A percentile compares a stretch with the other conserved stretches of the same genome.
These are phyloP conservation scores for Camellia lanceoleosa DNA, from an alignment of 148 eudicot genomes.

Conservation along the genomic window DNA sequence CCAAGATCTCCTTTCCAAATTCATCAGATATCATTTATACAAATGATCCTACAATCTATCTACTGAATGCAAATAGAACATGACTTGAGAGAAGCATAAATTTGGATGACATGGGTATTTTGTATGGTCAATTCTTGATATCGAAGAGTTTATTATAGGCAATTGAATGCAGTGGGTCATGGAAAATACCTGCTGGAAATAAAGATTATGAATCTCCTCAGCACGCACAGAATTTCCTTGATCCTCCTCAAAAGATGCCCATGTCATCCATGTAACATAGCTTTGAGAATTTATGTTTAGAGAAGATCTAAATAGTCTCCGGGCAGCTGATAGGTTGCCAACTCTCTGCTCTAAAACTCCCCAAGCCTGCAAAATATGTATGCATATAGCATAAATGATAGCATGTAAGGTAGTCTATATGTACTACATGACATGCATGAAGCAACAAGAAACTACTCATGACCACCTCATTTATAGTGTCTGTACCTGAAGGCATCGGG, in stretches of 20 bases:
- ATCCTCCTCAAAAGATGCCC: constrained; percentile 93
- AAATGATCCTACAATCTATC: neutral
- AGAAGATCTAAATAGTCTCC: constrained; percentile 87
- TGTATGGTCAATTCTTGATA: neutral
- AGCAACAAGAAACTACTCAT: neutral
- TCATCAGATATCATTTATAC: neutral
- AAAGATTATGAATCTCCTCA: constrained; percentile 91
- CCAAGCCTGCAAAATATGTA: constrained; percentile 66
- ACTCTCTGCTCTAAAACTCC: constrained; percentile 93
- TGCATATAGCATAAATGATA: neutral
- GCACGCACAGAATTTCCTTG: constrained; percentile 88
- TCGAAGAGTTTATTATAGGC: neutral
- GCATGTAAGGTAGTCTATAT: neutral
- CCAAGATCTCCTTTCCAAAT: neutral
- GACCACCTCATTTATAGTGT: neutral
- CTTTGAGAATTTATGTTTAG: constrained; percentile 90
- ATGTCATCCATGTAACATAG: constrained; percentile 97
- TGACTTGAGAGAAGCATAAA: neutral
- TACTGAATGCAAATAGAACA: neutral
- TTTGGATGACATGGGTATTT: neutral
- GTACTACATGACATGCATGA: neutral
- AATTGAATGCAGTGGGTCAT: no score
- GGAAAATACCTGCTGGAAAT: constrained; percentile 88
- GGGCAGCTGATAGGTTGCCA: constrained; percentile 88
- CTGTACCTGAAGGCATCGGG: constrained; percentile 91